phyloP scores from a whole-genome alignment of 2,329 filamentous ascomycete genomes.

The Thielaviopsis euricoi region DNA sequence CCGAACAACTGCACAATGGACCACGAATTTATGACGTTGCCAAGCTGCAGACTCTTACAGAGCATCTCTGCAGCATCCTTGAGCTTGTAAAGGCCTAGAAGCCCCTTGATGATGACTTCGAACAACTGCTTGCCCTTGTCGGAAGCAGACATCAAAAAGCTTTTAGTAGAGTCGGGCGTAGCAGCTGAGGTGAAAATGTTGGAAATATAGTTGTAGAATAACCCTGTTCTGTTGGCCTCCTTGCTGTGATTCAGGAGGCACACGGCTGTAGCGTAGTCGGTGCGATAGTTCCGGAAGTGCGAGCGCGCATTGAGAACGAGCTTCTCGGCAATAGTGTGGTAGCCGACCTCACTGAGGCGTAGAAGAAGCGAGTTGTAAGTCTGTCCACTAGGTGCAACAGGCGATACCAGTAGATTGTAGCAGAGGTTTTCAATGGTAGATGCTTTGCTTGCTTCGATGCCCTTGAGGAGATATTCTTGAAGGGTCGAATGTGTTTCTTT shows the following conservation, averaged over 20 bases:
- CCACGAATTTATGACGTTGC: conserved; percentile 19
- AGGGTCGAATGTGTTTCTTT: conserved; percentile 2
- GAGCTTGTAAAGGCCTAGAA: conserved; percentile 30
- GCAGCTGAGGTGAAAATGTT: neutral
- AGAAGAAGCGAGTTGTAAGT: conserved; percentile 57
- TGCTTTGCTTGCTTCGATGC: conserved; percentile 1
- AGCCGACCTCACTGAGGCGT: conserved; percentile 39
- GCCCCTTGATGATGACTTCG: conserved; percentile 29
- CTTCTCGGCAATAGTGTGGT: conserved; percentile 33
- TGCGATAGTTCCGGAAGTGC: conserved; percentile 8
- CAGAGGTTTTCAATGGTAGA: conserved; percentile 29
- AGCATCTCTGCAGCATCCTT: conserved; percentile 28
- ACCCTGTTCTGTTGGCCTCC: conserved; percentile 8
- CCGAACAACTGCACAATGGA: conserved; percentile 25
- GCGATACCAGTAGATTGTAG: conserved; percentile 50
- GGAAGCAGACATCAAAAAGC: neutral
- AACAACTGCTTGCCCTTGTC: conserved; percentile 18
- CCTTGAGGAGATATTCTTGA: conserved; percentile 6
- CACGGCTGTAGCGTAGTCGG: conserved; percentile 6
- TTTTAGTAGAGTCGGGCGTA: neutral
- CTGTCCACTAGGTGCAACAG: conserved; percentile 44
- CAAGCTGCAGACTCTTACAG: conserved; percentile 22
- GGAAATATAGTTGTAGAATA: conserved; percentile 7
- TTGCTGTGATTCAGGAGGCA: conserved; percentile 9
- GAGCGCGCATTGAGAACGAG: conserved; percentile 18